A percentile compares a stretch with the other conserved stretches of the same genome.
Conservation (phyloP, 208 protist species). For the Trichomonas vaginalis region DNA sequence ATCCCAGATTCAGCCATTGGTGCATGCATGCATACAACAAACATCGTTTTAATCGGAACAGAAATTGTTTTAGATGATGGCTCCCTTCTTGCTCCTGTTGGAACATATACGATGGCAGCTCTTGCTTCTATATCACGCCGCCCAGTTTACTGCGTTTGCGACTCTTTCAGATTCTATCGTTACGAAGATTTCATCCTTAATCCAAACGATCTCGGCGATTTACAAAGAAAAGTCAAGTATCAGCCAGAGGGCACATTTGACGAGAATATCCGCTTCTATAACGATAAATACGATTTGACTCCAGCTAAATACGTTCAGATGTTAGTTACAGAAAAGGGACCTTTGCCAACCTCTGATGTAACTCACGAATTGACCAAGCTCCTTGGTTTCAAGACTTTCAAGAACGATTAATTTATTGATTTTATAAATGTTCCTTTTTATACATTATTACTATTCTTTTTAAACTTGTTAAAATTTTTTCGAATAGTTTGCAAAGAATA, state of each 20-base stretch:
- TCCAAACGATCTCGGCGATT: background rate
- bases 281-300: background rate
- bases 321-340: background rate
- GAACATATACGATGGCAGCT: background rate
- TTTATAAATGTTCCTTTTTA: too few species aligned
- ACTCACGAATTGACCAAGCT: conserved; percentile 7
- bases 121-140: background rate
- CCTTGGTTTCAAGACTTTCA: background rate
- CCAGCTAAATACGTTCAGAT: background rate
- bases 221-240: background rate
- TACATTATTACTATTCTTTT: too few species aligned
- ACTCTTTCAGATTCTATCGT: background rate
- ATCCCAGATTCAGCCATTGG: background rate
- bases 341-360: background rate
- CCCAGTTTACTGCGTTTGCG: background rate
- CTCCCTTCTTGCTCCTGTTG: background rate
- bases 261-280: background rate
- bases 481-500: too few species aligned
- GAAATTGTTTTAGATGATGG: background rate
- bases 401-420: too few species aligned
- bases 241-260: background rate
- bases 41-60: background rate
- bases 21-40: background rate
- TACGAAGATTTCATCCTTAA: background rate
- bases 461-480: too few species aligned